Conservation (phyloP, 129 eudicot genomes). For the Flaveria ramosissima region DNA sequence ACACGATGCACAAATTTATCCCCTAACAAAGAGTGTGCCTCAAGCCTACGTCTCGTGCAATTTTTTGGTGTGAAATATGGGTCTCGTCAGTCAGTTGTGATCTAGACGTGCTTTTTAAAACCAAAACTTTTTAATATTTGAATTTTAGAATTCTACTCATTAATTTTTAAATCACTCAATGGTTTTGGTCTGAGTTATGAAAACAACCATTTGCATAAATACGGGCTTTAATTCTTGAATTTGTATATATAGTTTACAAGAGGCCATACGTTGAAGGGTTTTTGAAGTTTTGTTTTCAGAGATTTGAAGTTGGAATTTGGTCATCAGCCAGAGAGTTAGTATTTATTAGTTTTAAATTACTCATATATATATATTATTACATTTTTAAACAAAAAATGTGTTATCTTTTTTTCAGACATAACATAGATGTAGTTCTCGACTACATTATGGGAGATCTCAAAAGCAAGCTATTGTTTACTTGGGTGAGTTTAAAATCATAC, state of each 20-base stretch:
- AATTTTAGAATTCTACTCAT: too few species aligned
- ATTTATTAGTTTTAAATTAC: background rate
- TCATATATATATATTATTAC: background rate
- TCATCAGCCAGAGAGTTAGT: constrained; percentile 60
- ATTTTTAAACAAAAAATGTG: background rate
- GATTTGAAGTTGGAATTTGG: constrained; percentile 71
- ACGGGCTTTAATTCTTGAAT: background rate
- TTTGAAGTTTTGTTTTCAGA: constrained; percentile 58
- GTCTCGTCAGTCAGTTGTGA: too few species aligned
- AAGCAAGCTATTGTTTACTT: constrained; percentile 52
- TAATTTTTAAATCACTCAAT: too few species aligned
- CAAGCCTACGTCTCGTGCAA: too few species aligned
- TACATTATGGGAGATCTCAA: constrained; percentile 32
- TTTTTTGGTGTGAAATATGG: too few species aligned
- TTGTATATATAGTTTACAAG: constrained; percentile 43
- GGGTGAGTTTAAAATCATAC: constrained; percentile 48
- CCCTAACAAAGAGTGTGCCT: too few species aligned
- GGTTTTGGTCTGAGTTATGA: too few species aligned
- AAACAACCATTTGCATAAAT: too few species aligned
- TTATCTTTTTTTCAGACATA: constrained; percentile 38
- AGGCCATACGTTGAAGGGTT: constrained; percentile 58
- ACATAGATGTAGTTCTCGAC: constrained; percentile 39
- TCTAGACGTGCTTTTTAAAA: too few species aligned
- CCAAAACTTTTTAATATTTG: too few species aligned
- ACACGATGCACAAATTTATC: too few species aligned